Conservation (phyloP, 2,329 filamentous ascomycete genomes). For the Paraconiothyrium brasiliense region DNA sequence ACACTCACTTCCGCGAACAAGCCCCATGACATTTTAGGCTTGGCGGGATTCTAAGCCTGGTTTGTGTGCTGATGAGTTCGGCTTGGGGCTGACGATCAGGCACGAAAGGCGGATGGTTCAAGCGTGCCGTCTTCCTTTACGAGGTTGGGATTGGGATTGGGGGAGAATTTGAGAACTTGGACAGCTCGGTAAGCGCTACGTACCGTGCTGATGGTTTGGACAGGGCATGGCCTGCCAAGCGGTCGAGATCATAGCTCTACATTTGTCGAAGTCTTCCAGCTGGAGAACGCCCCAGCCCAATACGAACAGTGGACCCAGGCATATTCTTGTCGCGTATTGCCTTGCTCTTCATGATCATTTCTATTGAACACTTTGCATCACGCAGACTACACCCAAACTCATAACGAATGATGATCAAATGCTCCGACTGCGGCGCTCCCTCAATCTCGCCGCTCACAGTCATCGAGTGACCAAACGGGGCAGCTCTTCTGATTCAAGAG, state of each 20-base stretch:
- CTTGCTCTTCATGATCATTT: neutral
- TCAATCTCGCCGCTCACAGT: neutral
- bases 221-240: neutral
- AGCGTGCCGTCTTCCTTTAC: conserved; percentile 10
- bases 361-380: neutral
- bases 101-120: conserved; percentile 10
- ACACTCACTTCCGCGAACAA: conserved; percentile 5
- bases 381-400: neutral
- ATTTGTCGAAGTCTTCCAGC: neutral
- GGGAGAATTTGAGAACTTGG: neutral
- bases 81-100: conserved; percentile 13
- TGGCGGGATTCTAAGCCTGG: conserved; percentile 1
- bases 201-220: conserved; percentile 9
- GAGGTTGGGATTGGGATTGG: conserved; percentile 12
- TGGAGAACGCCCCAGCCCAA: neutral
- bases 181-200: conserved; percentile 6
- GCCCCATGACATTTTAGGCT: neutral
- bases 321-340: neutral
- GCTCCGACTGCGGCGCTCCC: conserved; percentile 6
- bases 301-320: neutral
- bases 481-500: neutral
- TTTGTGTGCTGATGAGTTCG: neutral
- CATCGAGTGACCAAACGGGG: neutral
- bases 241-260: neutral
- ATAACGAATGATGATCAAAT: conserved; percentile 7